Evolutionary conservation across 208 protist genomes (phyloP).

Genomic region (Porcisia hertigi): DNA sequence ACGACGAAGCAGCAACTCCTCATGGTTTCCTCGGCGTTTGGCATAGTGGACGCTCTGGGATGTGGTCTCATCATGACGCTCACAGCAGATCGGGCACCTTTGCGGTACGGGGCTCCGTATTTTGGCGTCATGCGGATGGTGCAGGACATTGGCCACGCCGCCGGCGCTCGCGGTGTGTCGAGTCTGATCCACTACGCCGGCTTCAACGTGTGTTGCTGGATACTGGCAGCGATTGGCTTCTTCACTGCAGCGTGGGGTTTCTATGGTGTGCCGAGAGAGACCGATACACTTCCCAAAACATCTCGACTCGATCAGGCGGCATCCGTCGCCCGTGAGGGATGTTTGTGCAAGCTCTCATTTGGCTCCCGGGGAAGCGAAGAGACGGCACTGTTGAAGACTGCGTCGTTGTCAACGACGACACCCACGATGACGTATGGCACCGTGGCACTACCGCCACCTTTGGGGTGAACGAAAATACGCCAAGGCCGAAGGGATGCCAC

Average conservation of each 20-base stretch:
- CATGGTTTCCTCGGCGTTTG: constrained; percentile 52
- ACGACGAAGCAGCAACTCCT: constrained; percentile 47
- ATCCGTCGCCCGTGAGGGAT: background rate
- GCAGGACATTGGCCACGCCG: constrained; percentile 76
- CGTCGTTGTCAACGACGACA: background rate
- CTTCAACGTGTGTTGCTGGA: constrained; percentile 46
- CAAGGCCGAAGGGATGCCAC: no score
- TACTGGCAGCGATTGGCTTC: constrained; percentile 48
- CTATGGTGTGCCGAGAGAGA: constrained; percentile 45
- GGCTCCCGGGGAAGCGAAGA: constrained; percentile 16
- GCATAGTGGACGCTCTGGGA: constrained; percentile 73
- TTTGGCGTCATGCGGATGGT: constrained; percentile 88
- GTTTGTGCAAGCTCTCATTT: background rate
- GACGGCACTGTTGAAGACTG: constrained; percentile 9
- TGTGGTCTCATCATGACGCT: constrained; percentile 85
- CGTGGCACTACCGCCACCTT: background rate
- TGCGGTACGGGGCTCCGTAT: constrained; percentile 57
- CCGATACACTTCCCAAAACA: constrained; percentile 20
- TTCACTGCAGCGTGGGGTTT: constrained; percentile 53
- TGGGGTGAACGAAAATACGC: background rate
- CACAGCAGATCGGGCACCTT: constrained; percentile 65
- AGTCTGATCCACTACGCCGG: constrained; percentile 37
- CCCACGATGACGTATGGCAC: constrained; percentile 19
- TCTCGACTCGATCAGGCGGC: constrained; percentile 28
- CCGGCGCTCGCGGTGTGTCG: constrained; percentile 46